phyloP scores from a whole-genome alignment of 2,329 filamentous ascomycete species.

The Aspergillus sergii region DNA sequence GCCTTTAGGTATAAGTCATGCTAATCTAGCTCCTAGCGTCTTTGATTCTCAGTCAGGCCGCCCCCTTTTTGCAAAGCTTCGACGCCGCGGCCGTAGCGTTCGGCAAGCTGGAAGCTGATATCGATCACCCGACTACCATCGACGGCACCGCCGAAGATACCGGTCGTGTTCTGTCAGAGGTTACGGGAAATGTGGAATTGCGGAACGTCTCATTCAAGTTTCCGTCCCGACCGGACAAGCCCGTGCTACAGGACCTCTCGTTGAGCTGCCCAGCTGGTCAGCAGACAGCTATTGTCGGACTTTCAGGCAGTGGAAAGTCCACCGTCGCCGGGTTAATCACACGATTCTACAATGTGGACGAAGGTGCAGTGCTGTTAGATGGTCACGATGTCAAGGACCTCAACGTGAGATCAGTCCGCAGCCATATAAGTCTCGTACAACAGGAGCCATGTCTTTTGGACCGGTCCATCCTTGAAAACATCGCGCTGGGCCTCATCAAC shows the following conservation, averaged over 20 bases:
- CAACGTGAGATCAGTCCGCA: slow-evolving; percentile 22
- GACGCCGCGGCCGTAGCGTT: slow-evolving; percentile 56
- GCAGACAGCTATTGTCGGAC: slow-evolving; percentile 68
- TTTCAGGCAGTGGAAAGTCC: slow-evolving; percentile 73
- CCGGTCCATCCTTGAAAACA: slow-evolving; percentile 81
- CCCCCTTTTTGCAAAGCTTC: slow-evolving; percentile 50
- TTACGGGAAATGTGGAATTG: slow-evolving; percentile 37
- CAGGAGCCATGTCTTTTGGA: slow-evolving; percentile 82
- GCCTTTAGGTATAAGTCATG: background rate
- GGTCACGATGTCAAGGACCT: slow-evolving; percentile 37
- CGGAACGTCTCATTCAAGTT: slow-evolving; percentile 34
- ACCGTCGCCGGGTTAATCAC: slow-evolving; percentile 73
- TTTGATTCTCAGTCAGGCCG: slow-evolving; percentile 41
- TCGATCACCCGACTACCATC: slow-evolving; percentile 54
- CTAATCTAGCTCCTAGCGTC: slow-evolving; percentile 24
- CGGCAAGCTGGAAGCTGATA: slow-evolving; percentile 60
- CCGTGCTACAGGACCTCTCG: slow-evolving; percentile 38
- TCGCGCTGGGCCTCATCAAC: slow-evolving; percentile 57
- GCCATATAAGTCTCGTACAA: slow-evolving; percentile 26
- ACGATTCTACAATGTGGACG: slow-evolving; percentile 64
- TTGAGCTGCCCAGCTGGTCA: slow-evolving; percentile 41
- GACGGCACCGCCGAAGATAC: slow-evolving; percentile 35
- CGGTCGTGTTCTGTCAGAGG: slow-evolving; percentile 25
- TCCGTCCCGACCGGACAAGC: slow-evolving; percentile 44
- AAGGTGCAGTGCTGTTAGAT: slow-evolving; percentile 42